These are phyloP conservation scores for Chaetomidium leptoderma DNA, from an alignment of 495 filamentous ascomycete species.

Conservation along the genomic window DNA sequence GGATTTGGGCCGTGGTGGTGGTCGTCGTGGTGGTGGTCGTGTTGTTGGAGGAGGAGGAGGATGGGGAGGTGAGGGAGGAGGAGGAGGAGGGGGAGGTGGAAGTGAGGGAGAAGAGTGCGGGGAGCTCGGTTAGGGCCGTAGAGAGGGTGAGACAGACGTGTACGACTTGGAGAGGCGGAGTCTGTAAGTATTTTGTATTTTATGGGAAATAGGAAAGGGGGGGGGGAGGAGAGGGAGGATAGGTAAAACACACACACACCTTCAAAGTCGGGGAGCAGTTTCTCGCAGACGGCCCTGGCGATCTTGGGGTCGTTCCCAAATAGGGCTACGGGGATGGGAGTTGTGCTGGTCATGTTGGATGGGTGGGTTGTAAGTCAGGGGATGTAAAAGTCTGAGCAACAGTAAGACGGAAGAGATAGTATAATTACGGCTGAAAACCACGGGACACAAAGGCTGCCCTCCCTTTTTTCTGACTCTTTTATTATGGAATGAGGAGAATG, in stretches of 20 bases:
- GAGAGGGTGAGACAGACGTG: slow-evolving; percentile 28
- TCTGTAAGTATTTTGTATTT: too few species aligned
- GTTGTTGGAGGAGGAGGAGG: neutral
- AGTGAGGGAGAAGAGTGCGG: slow-evolving; percentile 28
- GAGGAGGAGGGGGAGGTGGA: neutral
- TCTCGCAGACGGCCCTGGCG: slow-evolving; percentile 27
- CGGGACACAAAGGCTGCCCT: neutral
- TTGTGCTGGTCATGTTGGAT: slow-evolving; percentile 15
- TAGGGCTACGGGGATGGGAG: slow-evolving; percentile 28
- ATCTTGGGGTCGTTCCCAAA: slow-evolving; percentile 31
- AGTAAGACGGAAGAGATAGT: slow-evolving; percentile 3
- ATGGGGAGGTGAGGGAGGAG: neutral
- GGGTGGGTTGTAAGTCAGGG: neutral
- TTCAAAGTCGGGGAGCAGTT: slow-evolving; percentile 31
- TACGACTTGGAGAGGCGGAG: slow-evolving; percentile 18
- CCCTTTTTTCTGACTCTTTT: neutral
- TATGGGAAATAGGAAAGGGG: neutral
- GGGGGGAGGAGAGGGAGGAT: neutral
- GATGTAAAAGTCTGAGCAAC: neutral
- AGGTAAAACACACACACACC: slow-evolving; percentile 14
- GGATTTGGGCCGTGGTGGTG: too few species aligned
- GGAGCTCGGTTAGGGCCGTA: slow-evolving; percentile 28
- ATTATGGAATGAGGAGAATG: neutral
- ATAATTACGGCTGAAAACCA: neutral
- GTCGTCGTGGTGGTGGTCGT: slow-evolving; percentile 7